Base-by-base conservation (phyloP, 352 stramenopile genomes). In the Pythium volutum region DNA sequence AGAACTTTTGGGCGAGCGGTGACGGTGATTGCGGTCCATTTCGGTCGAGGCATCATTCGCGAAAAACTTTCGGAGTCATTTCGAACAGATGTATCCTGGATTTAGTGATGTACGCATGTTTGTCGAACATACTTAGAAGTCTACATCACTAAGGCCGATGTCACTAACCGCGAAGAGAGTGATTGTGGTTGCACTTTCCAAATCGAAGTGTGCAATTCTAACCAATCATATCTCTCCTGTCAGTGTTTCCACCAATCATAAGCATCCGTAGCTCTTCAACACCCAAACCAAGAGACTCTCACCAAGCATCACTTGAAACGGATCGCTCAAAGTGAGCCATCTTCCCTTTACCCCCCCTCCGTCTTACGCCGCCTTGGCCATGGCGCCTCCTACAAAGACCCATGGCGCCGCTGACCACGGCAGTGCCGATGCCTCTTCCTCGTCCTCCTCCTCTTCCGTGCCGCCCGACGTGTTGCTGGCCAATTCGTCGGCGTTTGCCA, bases 401-500 rank as follows among this genome's bases (percentile, higher is more conserved):
- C 55, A 71, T 60, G 73, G 60, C 31, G 1, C 31, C 31, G n/a
- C n/a, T n/a, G 46, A 62, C 45, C 55, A 71, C 56, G 73, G 60
- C 16, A 54, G 57, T 14, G 26, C 18, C 11, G 31, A 23, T 57
- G 0, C 46, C 22, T 22, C 38, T 14, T 45, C 38, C 12, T 22
- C 38, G 5, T 51, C 57, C 10, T 56, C 55, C 9, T 25, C 59
- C 48, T 20, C 33, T n/a, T 47, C 50, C 55, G 29, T 81, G 47
- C 25, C 62, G 22, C 25, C 36, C 41, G 67, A 67, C 26, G 41
- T 75, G 29, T 70, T 79, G 41, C 38, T 71, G 34, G 61, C 75
- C 47, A 74, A 77, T 15, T 78, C 73, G 62, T 88, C 79, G 53
- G 76, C 80, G 11, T 74, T 82, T 34, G 71, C 82, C 11, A 86